Percentiles rank a stretch among this genome's conserved stretches.
phyloP scores from a whole-genome alignment of 73 alveolate genomes.

The Tetrahymena thermophila region DNA sequence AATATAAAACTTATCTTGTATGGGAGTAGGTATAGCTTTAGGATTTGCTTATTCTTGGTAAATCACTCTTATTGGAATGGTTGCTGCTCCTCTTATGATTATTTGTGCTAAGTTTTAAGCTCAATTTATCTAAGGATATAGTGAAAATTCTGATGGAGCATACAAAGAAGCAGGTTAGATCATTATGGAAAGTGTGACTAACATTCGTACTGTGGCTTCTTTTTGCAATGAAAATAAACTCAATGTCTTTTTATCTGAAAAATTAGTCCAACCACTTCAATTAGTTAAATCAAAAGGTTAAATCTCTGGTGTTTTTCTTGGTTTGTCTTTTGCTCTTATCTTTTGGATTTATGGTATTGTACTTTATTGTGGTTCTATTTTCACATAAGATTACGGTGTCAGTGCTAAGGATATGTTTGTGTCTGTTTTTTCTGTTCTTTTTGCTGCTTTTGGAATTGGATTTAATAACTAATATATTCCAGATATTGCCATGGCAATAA shows the following conservation, averaged over 20 bases:
- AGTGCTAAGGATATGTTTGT: slow-evolving; percentile 48
- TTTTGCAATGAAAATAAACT: slow-evolving; percentile 65
- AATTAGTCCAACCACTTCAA: slow-evolving; percentile 11
- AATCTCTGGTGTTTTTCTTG: slow-evolving; percentile 58
- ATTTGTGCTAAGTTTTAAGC: slow-evolving; percentile 43
- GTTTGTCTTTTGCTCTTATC: slow-evolving; percentile 50
- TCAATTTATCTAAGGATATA: slow-evolving; percentile 41
- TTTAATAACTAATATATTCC: slow-evolving; percentile 56
- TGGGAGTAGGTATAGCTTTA: slow-evolving; percentile 47
- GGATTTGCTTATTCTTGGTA: slow-evolving; percentile 59
- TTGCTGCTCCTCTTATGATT: slow-evolving; percentile 50
- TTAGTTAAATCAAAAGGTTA: slow-evolving; percentile 43
- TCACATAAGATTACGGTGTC: slow-evolving; percentile 36
- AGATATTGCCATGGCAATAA: slow-evolving; percentile 44
- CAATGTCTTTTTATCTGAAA: slow-evolving; percentile 38
- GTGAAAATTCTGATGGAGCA: slow-evolving; percentile 29
- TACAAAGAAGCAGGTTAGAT: slow-evolving; percentile 65
- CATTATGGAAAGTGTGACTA: slow-evolving; percentile 68
- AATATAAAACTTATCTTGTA: slow-evolving; percentile 7
- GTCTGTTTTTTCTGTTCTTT: slow-evolving; percentile 64
- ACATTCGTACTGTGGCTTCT: slow-evolving; percentile 67
- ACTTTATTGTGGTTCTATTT: slow-evolving; percentile 62
- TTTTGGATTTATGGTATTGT: slow-evolving; percentile 62
- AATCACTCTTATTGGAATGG: slow-evolving; percentile 52
- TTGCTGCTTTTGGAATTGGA: slow-evolving; percentile 67